Conservation (phyloP, 2,329 filamentous ascomycete species). For the Parastagonospora nodorum region DNA sequence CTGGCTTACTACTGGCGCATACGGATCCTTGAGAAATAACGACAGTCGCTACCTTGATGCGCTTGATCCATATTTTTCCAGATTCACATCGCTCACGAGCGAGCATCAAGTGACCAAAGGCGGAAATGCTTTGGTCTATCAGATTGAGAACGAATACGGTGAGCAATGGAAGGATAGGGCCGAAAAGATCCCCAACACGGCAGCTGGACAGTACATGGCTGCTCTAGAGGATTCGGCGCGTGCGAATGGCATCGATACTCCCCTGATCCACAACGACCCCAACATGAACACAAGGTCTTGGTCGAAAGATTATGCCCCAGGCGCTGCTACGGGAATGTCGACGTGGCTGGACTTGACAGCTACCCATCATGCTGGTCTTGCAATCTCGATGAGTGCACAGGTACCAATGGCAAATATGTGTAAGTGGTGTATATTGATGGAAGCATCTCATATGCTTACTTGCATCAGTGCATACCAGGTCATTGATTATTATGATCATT, state of each 20-base stretch:
- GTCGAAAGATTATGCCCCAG: conserved; percentile 62
- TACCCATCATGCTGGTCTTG: conserved; percentile 66
- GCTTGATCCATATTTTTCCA: conserved; percentile 60
- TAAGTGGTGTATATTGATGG: conserved; percentile 5
- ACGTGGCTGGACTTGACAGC: conserved; percentile 59
- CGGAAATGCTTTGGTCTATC: conserved; percentile 61
- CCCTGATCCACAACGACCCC: conserved; percentile 63
- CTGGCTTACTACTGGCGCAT: conserved; percentile 66
- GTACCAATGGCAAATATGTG: conserved; percentile 59
- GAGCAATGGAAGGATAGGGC: conserved; percentile 46
- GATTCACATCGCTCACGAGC: conserved; percentile 57
- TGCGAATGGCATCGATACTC: conserved; percentile 63
- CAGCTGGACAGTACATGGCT: conserved; percentile 62
- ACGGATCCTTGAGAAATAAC: conserved; percentile 59
- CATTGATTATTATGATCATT: conserved; percentile 55
- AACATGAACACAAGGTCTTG: conserved; percentile 64
- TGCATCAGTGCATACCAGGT: conserved; percentile 56
- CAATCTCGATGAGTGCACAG: conserved; percentile 64
- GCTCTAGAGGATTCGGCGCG: conserved; percentile 59
- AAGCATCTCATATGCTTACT: background rate
- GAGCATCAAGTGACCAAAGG: conserved; percentile 63
- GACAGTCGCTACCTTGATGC: conserved; percentile 59
- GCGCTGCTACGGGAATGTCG: conserved; percentile 60
- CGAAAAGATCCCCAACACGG: conserved; percentile 54
- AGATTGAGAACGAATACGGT: conserved; percentile 63